Conservation (phyloP, 2,329 filamentous ascomycete genomes). For the Penicillium olsonii region DNA sequence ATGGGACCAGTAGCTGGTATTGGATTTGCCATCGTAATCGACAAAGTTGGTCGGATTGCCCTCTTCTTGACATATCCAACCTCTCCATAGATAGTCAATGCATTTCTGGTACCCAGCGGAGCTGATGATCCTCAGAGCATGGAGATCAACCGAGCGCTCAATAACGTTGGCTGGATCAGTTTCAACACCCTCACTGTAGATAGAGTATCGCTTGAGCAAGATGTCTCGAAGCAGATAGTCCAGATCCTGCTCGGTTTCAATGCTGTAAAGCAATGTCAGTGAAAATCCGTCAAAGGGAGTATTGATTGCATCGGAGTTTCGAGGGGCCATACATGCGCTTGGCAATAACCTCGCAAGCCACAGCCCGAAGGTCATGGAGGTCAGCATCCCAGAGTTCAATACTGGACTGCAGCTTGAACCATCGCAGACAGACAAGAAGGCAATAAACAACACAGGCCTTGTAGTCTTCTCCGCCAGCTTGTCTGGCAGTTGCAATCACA, state of each 20-base stretch:
- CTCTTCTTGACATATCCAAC: constrained; percentile 96
- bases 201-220: constrained; percentile 85
- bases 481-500: constrained; percentile 77
- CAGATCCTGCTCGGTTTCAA: constrained; percentile 80
- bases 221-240: constrained; percentile 77
- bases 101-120: constrained; percentile 96
- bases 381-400: constrained; percentile 91
- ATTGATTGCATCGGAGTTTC: neutral
- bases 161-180: constrained; percentile 82
- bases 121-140: constrained; percentile 84
- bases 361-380: constrained; percentile 74
- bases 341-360: constrained; percentile 87
- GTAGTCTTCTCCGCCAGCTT: constrained; percentile 76
- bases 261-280: constrained; percentile 52
- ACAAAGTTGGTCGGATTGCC: constrained; percentile 87
- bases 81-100: constrained; percentile 87
- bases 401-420: constrained; percentile 77
- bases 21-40: constrained; percentile 79
- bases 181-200: constrained; percentile 69
- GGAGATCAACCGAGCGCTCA: constrained; percentile 89
- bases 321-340: constrained; percentile 61
- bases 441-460: constrained; percentile 80
- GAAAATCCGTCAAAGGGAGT: constrained; percentile 2
- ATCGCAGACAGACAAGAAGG: constrained; percentile 70
- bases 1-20: constrained; percentile 75